These are phyloP conservation scores for Ampelomyces quisqualis DNA, from an alignment of 2,329 filamentous ascomycete genomes.

Conservation along the genomic window DNA sequence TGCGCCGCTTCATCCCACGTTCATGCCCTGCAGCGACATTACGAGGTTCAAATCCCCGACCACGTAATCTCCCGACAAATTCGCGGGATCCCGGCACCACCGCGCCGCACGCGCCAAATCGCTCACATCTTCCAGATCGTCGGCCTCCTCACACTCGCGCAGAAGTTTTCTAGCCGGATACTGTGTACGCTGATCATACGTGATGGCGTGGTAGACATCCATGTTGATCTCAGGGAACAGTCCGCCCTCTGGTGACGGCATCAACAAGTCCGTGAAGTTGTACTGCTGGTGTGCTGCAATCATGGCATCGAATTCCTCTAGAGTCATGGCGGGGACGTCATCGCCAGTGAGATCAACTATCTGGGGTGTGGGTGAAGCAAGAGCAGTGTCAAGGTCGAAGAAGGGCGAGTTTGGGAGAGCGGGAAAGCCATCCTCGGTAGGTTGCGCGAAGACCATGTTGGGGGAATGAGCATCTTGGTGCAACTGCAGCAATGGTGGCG, in stretches of 20 bases:
- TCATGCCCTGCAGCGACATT: background rate
- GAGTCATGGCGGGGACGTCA: no score
- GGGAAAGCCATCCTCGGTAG: no score
- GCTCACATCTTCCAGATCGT: slow-evolving; percentile 4
- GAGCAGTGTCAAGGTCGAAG: no score
- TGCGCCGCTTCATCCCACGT: background rate
- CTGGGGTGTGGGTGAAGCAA: no score
- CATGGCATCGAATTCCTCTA: background rate
- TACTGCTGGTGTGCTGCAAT: background rate
- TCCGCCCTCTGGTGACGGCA: background rate
- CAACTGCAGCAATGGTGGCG: no score
- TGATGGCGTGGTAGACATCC: background rate
- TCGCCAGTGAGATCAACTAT: no score
- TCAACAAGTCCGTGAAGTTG: background rate
- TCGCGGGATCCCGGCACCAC: slow-evolving; percentile 6
- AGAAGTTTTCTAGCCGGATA: slow-evolving; percentile 6
- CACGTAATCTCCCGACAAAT: slow-evolving; percentile 1
- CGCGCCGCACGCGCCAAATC: slow-evolving; percentile 13
- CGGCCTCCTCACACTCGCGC: slow-evolving; percentile 11
- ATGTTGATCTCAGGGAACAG: background rate
- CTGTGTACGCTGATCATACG: background rate
- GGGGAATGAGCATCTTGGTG: no score
- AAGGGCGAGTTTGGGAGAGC: no score
- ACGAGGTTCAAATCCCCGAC: slow-evolving; percentile 8
- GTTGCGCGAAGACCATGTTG: no score